phyloP scores from a whole-genome alignment of 768 basidiomycete genomes.

The Mycena metata region DNA sequence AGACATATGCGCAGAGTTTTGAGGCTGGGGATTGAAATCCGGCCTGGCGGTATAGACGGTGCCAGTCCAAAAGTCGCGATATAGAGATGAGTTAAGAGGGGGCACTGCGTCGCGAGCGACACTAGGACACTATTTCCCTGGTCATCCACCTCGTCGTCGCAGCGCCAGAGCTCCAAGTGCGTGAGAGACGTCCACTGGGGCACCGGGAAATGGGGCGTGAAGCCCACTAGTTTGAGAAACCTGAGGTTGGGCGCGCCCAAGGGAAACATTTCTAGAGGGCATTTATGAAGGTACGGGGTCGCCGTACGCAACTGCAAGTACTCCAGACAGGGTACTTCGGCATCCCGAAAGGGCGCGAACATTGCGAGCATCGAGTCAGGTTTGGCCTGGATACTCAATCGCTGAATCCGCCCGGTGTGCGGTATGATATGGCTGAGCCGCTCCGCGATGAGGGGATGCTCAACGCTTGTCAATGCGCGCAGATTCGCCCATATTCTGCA shows the following conservation, averaged over 20 bases:
- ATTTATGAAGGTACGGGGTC: too few relatives aligned
- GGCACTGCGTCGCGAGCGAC: background rate
- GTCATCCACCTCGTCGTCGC: background rate
- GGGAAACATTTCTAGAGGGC: background rate
- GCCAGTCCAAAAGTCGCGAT: background rate
- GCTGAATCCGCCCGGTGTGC: background rate
- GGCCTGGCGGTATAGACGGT: background rate
- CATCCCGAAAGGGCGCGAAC: too few relatives aligned
- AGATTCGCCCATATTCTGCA: background rate
- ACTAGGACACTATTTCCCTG: background rate
- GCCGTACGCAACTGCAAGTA: too few relatives aligned
- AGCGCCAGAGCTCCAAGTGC: background rate
- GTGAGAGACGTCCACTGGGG: slow-evolving; percentile 6
- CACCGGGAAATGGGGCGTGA: background rate
- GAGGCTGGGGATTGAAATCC: background rate
- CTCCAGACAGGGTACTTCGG: too few relatives aligned
- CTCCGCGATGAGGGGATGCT: background rate
- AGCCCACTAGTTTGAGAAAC: background rate
- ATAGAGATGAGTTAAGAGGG: background rate
- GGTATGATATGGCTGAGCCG: background rate
- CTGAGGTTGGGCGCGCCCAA: background rate
- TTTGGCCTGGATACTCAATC: background rate
- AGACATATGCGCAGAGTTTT: background rate
- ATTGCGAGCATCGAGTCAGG: too few relatives aligned
- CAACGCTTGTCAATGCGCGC: too few relatives aligned